phyloP scores from a whole-genome alignment of 495 filamentous ascomycete genomes.

The Hypoxylon fuscum region DNA sequence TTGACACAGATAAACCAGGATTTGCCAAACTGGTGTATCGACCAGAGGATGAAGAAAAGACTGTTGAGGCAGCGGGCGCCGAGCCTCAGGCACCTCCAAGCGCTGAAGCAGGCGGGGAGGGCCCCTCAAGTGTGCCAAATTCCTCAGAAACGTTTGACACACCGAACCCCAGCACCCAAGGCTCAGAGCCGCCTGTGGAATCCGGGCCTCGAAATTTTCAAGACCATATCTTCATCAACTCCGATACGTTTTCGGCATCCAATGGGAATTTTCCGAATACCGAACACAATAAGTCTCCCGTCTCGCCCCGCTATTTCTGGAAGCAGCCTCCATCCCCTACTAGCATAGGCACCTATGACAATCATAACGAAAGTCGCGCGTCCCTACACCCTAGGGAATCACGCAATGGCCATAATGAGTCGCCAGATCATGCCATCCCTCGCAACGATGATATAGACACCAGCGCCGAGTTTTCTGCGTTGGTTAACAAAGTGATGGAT shows the following conservation, averaged over 20 bases:
- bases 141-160: neutral
- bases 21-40: conserved; percentile 42
- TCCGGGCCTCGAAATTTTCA: neutral
- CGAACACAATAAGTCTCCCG: conserved; percentile 7
- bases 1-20: conserved; percentile 59
- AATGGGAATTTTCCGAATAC: neutral
- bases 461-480: conserved; percentile 5
- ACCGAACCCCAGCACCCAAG: neutral
- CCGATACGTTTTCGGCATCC: neutral
- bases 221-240: neutral
- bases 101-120: neutral
- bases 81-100: conserved; percentile 11
- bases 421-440: neutral
- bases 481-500: conserved; percentile 1
- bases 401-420: neutral
- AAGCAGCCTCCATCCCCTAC: neutral
- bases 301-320: conserved; percentile 22
- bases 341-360: neutral
- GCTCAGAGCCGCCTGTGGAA: neutral
- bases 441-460: conserved; percentile 7
- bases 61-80: conserved; percentile 11
- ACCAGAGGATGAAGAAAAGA: conserved; percentile 17
- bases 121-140: conserved; percentile 3
- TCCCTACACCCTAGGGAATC: neutral
- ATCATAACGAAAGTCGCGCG: neutral